Evolutionary conservation across 2,329 filamentous ascomycete genomes (phyloP).

Genomic region (Colletotrichum siamense): DNA sequence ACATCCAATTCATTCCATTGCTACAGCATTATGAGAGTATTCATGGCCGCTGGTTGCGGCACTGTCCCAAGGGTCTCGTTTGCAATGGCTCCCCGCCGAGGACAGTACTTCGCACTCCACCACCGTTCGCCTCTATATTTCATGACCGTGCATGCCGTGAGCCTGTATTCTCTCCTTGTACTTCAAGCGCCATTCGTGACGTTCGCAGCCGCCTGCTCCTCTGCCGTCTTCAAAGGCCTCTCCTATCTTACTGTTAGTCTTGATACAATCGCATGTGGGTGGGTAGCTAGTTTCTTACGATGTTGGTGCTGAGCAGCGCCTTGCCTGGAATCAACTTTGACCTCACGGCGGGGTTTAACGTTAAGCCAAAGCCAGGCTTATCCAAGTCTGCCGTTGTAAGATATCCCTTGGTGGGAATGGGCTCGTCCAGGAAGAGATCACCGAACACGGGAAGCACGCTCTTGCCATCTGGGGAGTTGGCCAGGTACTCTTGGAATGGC

Average conservation of each 20-base stretch:
- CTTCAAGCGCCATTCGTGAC: constrained; percentile 28
- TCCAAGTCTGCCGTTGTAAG: constrained; percentile 81
- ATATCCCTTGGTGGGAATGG: constrained; percentile 83
- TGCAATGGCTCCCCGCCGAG: not conserved
- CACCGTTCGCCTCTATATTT: not conserved
- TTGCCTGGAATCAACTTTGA: constrained; percentile 77
- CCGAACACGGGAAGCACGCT: constrained; percentile 92
- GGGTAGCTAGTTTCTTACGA: not conserved
- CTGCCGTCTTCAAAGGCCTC: constrained; percentile 9
- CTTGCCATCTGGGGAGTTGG: constrained; percentile 90
- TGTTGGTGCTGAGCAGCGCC: constrained; percentile 72
- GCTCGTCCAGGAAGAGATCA: constrained; percentile 88
- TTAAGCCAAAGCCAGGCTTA: constrained; percentile 89
- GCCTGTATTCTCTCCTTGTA: constrained; percentile 36
- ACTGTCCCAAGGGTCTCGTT: not conserved
- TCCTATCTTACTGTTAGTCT: not conserved
- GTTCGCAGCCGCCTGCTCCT: constrained; percentile 23
- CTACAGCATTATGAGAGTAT: not conserved
- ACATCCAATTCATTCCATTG: not conserved
- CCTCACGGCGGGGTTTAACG: constrained; percentile 77
- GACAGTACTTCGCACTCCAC: not conserved
- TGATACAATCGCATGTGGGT: not conserved
- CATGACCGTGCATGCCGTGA: constrained; percentile 26
- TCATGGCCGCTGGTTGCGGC: not conserved
- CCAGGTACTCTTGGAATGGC: constrained; percentile 95